Base-by-base conservation (phyloP, 169 alveolate species). In the Theileria luwenshuni region DNA sequence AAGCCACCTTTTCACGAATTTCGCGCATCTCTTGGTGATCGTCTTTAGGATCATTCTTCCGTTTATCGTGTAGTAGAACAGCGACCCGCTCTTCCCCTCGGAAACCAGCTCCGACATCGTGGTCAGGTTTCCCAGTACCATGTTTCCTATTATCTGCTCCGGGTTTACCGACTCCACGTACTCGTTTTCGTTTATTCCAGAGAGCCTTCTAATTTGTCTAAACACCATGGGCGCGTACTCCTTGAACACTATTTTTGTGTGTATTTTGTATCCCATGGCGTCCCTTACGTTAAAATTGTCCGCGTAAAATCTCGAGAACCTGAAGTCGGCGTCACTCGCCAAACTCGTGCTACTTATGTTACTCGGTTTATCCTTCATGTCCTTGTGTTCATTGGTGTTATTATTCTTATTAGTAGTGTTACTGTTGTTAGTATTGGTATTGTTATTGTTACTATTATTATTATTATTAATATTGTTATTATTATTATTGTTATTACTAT, bases 151-250 rank as follows among this genome's bases (percentile, higher is more conserved):
- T 49, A 97, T 89, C 79, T 95, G 98, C 83, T 97, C 99, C 5
- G 99, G 99, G 0, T 99, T 99, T 27, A 96, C 95, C 21, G 98
- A 94, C 79, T 96, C 90, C 51, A 96, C 74, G 77, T 97, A 97
- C 64, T 90, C 94, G 51, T 94, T 98, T 25, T 93, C 92, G 60
- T 92, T 83, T 54, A 97, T 90, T 6, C 97, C 96, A 67, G 92
- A 95, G 72, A 87, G 61, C 25, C 76, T 94, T 32, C 99, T 88
- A 12, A 97, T 90, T n/a, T 92, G 89, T 74, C 95, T 95, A 84
- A 97, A 97, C 19, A 96, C 98, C 85, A 93, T 88, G 17, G 99
- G 99, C 15, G 98, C 97, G 85, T 92, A 94, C 77, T 97, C 99
- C 56, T 90, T 92, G 85, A 96, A 97, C 51, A 91, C 64, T n/a